Evolutionary conservation across 768 basidiomycete species (phyloP).

Genomic region (Mycena capillaripes): DNA sequence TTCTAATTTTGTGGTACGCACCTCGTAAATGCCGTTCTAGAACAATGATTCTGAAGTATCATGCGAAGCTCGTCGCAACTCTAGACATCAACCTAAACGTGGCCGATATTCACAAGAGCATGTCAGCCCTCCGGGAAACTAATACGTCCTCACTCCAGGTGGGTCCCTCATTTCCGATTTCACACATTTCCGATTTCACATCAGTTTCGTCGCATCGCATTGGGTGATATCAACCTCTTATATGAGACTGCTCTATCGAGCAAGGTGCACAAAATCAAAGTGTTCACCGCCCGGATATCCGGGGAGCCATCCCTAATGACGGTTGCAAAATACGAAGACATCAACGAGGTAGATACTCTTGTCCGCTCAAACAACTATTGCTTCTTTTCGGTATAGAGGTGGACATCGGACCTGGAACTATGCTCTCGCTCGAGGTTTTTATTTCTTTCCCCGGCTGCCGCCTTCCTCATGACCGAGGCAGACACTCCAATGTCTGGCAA

Average conservation of each 20-base stretch:
- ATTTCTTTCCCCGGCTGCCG: not conserved
- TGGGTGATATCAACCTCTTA: constrained; percentile 26
- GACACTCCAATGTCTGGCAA: constrained; percentile 19
- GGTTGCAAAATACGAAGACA: constrained; percentile 14
- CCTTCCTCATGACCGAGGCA: not conserved
- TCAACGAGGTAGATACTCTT: not conserved
- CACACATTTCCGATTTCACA: too few relatives aligned
- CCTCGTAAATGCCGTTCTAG: not conserved
- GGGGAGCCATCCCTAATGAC: constrained; percentile 8
- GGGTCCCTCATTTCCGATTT: not conserved
- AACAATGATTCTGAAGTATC: not conserved
- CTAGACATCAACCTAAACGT: not conserved
- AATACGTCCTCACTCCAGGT: not conserved
- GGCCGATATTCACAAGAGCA: not conserved
- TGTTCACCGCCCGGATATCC: constrained; percentile 19
- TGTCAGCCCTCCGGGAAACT: not conserved
- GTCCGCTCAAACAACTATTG: not conserved
- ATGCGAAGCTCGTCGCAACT: not conserved
- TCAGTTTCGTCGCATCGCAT: constrained; percentile 11
- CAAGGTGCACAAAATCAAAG: constrained; percentile 6
- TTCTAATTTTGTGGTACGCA: not conserved
- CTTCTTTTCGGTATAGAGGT: not conserved
- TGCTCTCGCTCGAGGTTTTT: not conserved
- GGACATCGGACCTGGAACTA: not conserved
- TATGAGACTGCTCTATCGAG: constrained; percentile 2